Base-by-base conservation (phyloP, 2,329 filamentous ascomycete species). In the Annulohypoxylon truncatum region DNA sequence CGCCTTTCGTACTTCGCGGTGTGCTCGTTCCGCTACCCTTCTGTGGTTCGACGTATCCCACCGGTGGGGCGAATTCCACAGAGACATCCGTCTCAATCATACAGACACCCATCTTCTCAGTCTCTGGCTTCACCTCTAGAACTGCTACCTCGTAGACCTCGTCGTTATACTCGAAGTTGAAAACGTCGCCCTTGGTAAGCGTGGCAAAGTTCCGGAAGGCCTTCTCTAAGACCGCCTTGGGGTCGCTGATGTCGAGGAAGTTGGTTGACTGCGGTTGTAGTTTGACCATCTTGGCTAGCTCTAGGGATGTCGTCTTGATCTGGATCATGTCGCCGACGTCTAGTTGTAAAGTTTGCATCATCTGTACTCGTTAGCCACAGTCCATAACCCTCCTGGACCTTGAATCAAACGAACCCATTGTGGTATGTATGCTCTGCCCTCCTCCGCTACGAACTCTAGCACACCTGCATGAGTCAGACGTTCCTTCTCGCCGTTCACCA, bases 121-220 rank as follows among this genome's bases (percentile, higher is more conserved):
- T 90, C 70, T 92, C 89, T 1, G 96, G 96, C 80, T 97, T 97
- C 38, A 96, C 93, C 76, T 98, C 95, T 12, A 98, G 82, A 1
- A 99, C 96, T 2, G 93, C 94, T 77, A 99, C 93, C 69, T 96
- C 91, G 81, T 96, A 99, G 8, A 94, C 85, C 66, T 94, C 92
- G 76, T 98, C 94, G 79, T 99, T 99, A 82, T 99, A 99, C 72
- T 91, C 87, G 78, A 99, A 99, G 69, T 92, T 96, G 84, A 99
- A 99, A 44, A 97, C 85, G 76, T 99, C 96, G 69, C 94, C 94
- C 76, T 94, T 93, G 2, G 94, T 97, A 13, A 98, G 85, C 53
- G 95, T 95, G 13, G 94, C 93, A 81, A 98, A 99, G 80, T 96
- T 96, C 44, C 95, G 90, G 81, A 99, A 97, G 0, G 94, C 95